Conservation (phyloP, 2,329 filamentous ascomycete species). For the Tolypocladium tropicale region DNA sequence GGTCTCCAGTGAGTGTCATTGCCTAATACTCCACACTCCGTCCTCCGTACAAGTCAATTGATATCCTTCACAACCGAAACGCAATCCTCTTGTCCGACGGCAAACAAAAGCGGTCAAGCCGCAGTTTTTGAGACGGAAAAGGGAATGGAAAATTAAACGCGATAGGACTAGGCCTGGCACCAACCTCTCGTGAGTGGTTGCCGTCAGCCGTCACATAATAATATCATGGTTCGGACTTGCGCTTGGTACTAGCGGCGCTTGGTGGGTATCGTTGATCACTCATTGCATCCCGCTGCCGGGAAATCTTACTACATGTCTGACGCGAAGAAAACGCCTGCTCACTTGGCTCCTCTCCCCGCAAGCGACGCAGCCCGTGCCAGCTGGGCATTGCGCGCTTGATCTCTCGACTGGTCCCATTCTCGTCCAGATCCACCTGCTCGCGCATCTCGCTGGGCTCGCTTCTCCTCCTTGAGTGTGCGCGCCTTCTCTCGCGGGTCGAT, state of each 20-base stretch:
- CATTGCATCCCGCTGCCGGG: background rate
- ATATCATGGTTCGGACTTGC: too few species aligned
- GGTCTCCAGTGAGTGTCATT: too few species aligned
- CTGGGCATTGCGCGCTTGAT: constrained; percentile 44
- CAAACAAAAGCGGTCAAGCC: background rate
- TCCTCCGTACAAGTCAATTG: background rate
- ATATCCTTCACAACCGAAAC: too few species aligned
- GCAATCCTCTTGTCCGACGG: background rate
- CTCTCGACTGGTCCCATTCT: constrained; percentile 40
- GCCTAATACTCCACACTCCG: too few species aligned
- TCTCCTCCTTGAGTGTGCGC: constrained; percentile 57
- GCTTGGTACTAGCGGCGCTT: too few species aligned
- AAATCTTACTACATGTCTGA: background rate
- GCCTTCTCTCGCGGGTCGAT: constrained; percentile 86
- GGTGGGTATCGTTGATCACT: background rate
- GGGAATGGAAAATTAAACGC: background rate
- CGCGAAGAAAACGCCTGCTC: constrained; percentile 6
- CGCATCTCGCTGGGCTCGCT: constrained; percentile 47
- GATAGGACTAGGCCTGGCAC: background rate
- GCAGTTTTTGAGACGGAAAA: background rate
- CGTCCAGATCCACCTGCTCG: constrained; percentile 42
- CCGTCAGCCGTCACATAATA: background rate
- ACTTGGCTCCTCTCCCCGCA: constrained; percentile 47
- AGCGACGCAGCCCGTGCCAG: constrained; percentile 42
- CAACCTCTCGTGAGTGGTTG: background rate